Percentiles rank a stretch among this genome's conserved stretches.
phyloP scores from a whole-genome alignment of 768 basidiomycete species.

The Cubamyces lactineus region DNA sequence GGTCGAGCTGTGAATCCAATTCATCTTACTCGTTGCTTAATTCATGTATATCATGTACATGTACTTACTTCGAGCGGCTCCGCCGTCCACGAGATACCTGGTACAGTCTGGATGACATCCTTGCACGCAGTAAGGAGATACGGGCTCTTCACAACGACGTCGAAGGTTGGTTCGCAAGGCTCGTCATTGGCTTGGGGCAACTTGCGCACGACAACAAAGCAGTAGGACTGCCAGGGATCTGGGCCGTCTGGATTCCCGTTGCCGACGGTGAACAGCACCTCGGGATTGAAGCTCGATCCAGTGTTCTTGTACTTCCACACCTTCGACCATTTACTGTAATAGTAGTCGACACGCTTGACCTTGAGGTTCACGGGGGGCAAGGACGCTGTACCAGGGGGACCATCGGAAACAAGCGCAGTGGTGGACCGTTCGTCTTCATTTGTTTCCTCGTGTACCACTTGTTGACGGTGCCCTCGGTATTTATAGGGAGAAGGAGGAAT shows the following conservation, averaged over 20 bases:
- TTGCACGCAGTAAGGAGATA: constrained; percentile 61
- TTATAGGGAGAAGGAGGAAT: no score
- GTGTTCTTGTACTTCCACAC: constrained; percentile 64
- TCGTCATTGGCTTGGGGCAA: constrained; percentile 42
- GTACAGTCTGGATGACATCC: constrained; percentile 57
- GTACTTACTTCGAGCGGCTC: constrained; percentile 57
- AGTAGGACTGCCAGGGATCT: constrained; percentile 61
- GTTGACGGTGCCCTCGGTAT: no score
- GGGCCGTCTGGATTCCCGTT: constrained; percentile 35
- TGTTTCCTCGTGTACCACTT: no score
- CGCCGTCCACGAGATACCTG: constrained; percentile 61
- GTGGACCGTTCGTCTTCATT: no score
- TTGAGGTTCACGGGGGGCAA: constrained; percentile 52
- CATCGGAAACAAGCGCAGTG: no score
- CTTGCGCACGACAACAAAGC: constrained; percentile 59
- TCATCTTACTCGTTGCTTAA: no score
- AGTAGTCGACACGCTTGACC: constrained; percentile 62
- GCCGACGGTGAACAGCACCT: constrained; percentile 45
- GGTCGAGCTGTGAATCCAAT: no score
- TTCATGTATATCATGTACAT: no score
- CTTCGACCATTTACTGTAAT: constrained; percentile 60
- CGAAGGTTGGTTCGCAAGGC: constrained; percentile 46
- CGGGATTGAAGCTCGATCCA: constrained; percentile 54
- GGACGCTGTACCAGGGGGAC: constrained; percentile 26
- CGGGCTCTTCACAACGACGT: constrained; percentile 59